Evolutionary conservation across 2,329 filamentous ascomycete species (phyloP).

Genomic region (Penicillium decumbens): DNA sequence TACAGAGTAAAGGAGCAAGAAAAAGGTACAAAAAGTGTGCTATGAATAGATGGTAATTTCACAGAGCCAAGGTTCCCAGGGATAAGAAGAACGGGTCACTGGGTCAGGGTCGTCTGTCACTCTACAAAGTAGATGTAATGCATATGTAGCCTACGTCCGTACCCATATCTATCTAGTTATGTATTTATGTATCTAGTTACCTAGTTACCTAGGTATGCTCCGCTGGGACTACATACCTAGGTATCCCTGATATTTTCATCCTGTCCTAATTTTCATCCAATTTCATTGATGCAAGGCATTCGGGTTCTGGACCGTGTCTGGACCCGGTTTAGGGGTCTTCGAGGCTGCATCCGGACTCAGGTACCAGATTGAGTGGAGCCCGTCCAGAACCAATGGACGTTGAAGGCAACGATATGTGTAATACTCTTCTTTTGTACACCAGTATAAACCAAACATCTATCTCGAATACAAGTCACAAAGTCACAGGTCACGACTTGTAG

Average conservation of each 20-base stretch:
- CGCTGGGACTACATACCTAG: no score
- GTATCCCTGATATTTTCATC: no score
- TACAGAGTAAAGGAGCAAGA: background rate
- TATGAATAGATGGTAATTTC: background rate
- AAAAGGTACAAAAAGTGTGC: conserved; percentile 1
- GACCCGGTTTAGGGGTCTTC: conserved; percentile 10
- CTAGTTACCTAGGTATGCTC: no score
- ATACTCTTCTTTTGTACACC: no score
- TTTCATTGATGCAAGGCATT: no score
- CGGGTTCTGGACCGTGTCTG: conserved; percentile 6
- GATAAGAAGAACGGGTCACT: background rate
- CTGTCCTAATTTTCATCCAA: no score
- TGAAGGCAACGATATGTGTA: no score
- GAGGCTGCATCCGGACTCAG: conserved; percentile 2
- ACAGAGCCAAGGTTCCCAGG: background rate
- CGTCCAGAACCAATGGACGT: background rate
- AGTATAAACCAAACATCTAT: no score
- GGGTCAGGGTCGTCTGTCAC: background rate
- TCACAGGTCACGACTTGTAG: no score
- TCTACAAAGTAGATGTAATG: background rate
- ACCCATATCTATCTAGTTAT: no score
- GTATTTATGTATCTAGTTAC: no score
- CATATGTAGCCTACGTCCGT: background rate
- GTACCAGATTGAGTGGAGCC: conserved; percentile 2
- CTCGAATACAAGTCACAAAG: no score